Conservation (phyloP, 805 yeast genomes). For the Ogataea pilisensis region DNA sequence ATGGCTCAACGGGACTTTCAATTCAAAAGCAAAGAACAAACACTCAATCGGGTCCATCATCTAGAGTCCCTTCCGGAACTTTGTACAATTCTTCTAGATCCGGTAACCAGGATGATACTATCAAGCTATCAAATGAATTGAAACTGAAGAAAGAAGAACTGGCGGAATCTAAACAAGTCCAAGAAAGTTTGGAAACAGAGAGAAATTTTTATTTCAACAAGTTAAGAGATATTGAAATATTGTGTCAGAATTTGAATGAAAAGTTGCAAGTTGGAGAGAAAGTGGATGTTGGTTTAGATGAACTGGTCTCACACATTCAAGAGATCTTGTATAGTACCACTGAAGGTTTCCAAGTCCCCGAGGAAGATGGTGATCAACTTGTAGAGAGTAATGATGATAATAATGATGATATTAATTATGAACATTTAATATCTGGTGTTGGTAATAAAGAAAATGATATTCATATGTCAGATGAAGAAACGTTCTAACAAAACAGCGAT, state of each 20-base stretch:
- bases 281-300: constrained; percentile 29
- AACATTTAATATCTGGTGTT: not conserved
- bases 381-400: constrained; percentile 3
- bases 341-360: constrained; percentile 75
- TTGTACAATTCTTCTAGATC: not conserved
- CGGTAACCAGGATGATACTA: not conserved
- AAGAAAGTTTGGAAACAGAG: constrained; percentile 71
- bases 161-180: constrained; percentile 52
- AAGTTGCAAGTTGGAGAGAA: constrained; percentile 34
- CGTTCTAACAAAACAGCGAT: constrained; percentile 21
- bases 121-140: constrained; percentile 38
- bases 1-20: not conserved
- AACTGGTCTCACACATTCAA: constrained; percentile 59
- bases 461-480: constrained; percentile 33
- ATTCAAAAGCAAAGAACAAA: constrained; percentile 11
- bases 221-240: constrained; percentile 80
- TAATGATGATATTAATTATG: not conserved
- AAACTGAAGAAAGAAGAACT: constrained; percentile 50
- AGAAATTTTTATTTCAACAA: constrained; percentile 89
- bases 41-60: constrained; percentile 5
- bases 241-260: constrained; percentile 62
- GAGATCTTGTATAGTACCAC: constrained; percentile 75
- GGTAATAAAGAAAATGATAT: constrained; percentile 17
- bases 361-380: constrained; percentile 21
- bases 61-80: constrained; percentile 9